Base-by-base conservation (phyloP, 148 eudicot genomes). In the Rhododendron ovatum region DNA sequence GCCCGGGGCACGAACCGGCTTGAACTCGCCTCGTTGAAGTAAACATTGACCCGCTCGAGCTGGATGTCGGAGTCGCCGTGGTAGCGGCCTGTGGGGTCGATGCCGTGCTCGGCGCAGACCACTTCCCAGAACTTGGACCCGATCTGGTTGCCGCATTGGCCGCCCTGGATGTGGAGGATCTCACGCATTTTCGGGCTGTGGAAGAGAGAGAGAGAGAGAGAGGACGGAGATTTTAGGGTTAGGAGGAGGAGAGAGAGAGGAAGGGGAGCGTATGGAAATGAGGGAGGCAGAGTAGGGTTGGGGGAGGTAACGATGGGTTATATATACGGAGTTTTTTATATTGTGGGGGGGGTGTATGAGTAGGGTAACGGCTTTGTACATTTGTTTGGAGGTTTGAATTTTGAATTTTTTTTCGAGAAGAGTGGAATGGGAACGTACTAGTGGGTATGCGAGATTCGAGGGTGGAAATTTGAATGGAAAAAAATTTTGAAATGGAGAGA, bases 71-170 rank as follows among this genome's bases (percentile, higher is more conserved):
- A 81, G 9, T 93, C 96, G 1, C 96, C 96, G 0, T 86, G 84
- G 93, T 91, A 94, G 1, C 90, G 90, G 1, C 96, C 96, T 3
- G 96, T 92, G 53, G 86, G 86, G 30, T 94, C 96, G 37, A 94
- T 90, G 0, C 95, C 93, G 77, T 94, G 96, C 83, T 94, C 96
- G 20, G 93, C 91, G 73, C 96, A 94, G n/a, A 94, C 91, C 5
- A 94, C 95, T 86, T 94, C 96, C 96, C 96, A 94, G 90, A 94
- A 94, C 80, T 94, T 94, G n/a, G 96, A 87, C 0, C 96, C 96
- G 84, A 94, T 94, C 84, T 94, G 96, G 91, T 94, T 94, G 4
- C 96, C 96, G 86, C 96, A 94, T 83, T 94, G 96, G 79, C 96
- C 96, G 0, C 93, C 96, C 87, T 94, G 96, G 2, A 94, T 94